Base-by-base conservation (phyloP, 805 yeast species). In the Metschnikowia shivogae region DNA sequence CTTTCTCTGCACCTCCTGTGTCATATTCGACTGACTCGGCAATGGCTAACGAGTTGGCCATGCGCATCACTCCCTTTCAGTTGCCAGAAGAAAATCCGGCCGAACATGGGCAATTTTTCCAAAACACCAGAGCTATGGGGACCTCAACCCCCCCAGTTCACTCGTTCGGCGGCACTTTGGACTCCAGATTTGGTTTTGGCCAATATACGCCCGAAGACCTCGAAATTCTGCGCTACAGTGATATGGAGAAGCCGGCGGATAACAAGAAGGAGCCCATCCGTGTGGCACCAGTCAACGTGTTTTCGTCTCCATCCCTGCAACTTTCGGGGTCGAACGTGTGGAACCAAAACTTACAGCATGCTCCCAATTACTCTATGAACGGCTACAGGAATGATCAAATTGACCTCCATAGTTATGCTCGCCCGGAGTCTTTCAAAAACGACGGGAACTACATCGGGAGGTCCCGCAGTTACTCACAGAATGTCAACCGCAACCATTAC, bases 1-100 rank as follows among this genome's bases (percentile, higher is more conserved):
- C 73, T 1, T 56, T 62, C 26, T 58, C 69, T 4, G 73, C 73
- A 4, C 73, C 72, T 14, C 72, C 72, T 0, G 60, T 65, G 34
- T 51, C 58, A 19, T 61, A 61, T 34, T 41, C 52, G n/a, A 28
- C 51, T 1, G 56, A 54, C 34, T 40, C 53, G n/a, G 38, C 41
- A 7, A 30, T 46, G 31, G 40, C 56, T 14, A 42, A 47, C 17
- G 54, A 48, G 19, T 42, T 46, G 58, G 50, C 53, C 8, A 47
- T 58, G 47, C 53, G 50, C 32, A 56, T 58, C 6, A 57, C 56
- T 33, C 65, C 66, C 5, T 61, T 60, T 36, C 58, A 53, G 29
- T 48, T 60, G 34, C 66, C 66, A 6, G 60, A 55, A 13, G 64
- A 55, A 13, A 34, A 36, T 19, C 27, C 40, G n/a, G 34, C 35